Percentiles rank a stretch among this genome's conserved stretches.
Conservation (phyloP, 257 asterid species). For the Apocynum venetum region DNA sequence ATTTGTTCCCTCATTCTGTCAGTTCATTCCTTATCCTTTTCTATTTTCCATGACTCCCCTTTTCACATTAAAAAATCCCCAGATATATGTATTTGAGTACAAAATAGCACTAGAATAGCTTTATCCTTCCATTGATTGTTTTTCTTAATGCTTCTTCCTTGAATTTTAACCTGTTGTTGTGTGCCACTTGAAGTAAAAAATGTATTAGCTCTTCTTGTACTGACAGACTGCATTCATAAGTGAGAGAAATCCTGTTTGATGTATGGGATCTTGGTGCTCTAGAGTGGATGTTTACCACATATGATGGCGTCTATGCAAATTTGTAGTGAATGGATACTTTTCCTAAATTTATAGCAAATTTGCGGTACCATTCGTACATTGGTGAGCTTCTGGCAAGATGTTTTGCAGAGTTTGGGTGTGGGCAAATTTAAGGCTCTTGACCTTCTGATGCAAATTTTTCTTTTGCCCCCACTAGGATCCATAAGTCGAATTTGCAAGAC, state of each 20-base stretch:
- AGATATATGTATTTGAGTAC: neutral
- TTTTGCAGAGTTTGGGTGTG: neutral
- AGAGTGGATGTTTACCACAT: neutral
- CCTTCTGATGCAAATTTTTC: neutral
- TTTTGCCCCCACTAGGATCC: neutral
- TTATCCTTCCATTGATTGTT: conserved; percentile 4
- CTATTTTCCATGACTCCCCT: conserved; percentile 4
- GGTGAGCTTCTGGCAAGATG: neutral
- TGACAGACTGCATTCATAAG: neutral
- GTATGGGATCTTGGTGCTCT: neutral
- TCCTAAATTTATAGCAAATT: neutral
- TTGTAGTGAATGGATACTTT: no score
- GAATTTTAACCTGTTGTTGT: neutral
- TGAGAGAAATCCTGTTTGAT: neutral
- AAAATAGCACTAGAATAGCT: neutral
- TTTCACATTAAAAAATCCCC: neutral
- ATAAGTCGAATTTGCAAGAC: neutral
- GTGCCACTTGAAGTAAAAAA: neutral
- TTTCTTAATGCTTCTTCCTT: neutral
- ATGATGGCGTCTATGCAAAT: neutral
- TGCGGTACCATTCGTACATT: neutral
- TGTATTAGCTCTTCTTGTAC: neutral
- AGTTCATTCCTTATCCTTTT: conserved; percentile 6
- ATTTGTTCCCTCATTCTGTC: conserved; percentile 9
- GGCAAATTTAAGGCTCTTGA: no score